These are phyloP conservation scores for Phytophthora sp. DNA, from an alignment of 352 stramenopile species.

Conservation along the genomic window DNA sequence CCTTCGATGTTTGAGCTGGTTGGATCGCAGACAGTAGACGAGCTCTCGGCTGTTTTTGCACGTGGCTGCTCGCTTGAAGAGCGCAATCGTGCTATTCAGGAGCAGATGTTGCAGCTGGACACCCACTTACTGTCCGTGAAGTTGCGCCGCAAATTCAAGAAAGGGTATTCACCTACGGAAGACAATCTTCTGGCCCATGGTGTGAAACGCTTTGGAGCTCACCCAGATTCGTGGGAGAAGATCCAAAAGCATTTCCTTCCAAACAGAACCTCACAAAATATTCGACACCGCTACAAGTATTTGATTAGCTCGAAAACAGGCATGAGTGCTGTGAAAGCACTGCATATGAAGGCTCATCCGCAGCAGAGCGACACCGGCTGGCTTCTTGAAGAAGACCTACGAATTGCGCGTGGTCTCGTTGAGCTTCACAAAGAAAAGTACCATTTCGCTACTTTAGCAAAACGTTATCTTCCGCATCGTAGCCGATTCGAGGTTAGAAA, in stretches of 20 bases:
- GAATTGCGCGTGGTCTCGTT: slow-evolving; percentile 71
- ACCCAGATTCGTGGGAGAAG: slow-evolving; percentile 58
- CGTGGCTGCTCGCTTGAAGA: slow-evolving; percentile 53
- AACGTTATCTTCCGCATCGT: slow-evolving; percentile 72
- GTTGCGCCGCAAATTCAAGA: slow-evolving; percentile 51
- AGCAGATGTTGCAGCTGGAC: slow-evolving; percentile 75
- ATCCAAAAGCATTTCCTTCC: slow-evolving; percentile 75
- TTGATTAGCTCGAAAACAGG: slow-evolving; percentile 66
- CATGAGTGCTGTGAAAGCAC: slow-evolving; percentile 64
- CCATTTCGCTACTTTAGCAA: slow-evolving; percentile 62
- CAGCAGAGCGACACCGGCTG: slow-evolving; percentile 51
- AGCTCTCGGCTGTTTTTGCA: slow-evolving; percentile 55
- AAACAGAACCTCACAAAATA: slow-evolving; percentile 47
- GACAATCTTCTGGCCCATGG: slow-evolving; percentile 74
- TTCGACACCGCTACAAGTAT: slow-evolving; percentile 77
- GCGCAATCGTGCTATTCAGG: slow-evolving; percentile 54
- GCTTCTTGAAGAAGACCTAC: slow-evolving; percentile 84
- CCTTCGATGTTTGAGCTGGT: slow-evolving; percentile 90
- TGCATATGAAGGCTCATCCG: slow-evolving; percentile 47
- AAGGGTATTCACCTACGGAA: slow-evolving; percentile 62
- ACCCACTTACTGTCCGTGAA: slow-evolving; percentile 62
- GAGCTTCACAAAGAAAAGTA: slow-evolving; percentile 70
- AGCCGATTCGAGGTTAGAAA: slow-evolving; percentile 71
- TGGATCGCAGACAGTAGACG: slow-evolving; percentile 60
- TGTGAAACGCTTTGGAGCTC: slow-evolving; percentile 62